These are phyloP conservation scores for Paramecium octaurelia DNA, from an alignment of 73 alveolate genomes.

Conservation along the genomic window DNA sequence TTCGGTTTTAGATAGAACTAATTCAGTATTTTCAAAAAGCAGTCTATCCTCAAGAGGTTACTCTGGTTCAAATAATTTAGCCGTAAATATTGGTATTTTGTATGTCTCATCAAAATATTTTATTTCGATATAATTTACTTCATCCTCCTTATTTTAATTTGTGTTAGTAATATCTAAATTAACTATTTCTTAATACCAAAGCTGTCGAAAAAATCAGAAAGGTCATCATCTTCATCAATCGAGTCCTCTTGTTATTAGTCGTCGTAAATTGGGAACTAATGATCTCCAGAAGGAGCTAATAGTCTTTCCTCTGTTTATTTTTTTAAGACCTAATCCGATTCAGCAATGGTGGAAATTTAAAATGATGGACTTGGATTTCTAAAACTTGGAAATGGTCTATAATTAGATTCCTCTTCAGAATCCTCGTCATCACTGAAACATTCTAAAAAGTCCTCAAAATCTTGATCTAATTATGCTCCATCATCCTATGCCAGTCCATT, in stretches of 20 bases:
- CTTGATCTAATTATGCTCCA: slow-evolving; percentile 33
- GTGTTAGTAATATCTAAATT: not conserved
- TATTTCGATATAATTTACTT: slow-evolving; percentile 26
- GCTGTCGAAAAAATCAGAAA: slow-evolving; percentile 36
- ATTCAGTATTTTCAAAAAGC: slow-evolving; percentile 27
- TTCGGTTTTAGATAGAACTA: not conserved
- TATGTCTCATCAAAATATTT: slow-evolving; percentile 42
- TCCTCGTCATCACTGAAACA: slow-evolving; percentile 41
- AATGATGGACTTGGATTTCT: slow-evolving; percentile 29
- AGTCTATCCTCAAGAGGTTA: not conserved
- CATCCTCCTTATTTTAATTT: not conserved
- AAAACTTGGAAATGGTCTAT: slow-evolving; percentile 33
- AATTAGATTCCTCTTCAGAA: slow-evolving; percentile 12
- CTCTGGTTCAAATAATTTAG: slow-evolving; percentile 42
- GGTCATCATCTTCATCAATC: slow-evolving; percentile 37
- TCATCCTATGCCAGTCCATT: slow-evolving; percentile 41
- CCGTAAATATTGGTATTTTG: slow-evolving; percentile 38
- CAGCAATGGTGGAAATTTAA: slow-evolving; percentile 1
- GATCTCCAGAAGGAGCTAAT: not conserved
- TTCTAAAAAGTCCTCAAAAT: slow-evolving; percentile 46
- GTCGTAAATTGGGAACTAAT: not conserved
- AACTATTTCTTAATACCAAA: not conserved
- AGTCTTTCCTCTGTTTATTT: not conserved
- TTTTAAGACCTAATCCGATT: not conserved
- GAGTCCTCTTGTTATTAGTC: slow-evolving; percentile 17